Percentiles rank a stretch among this genome's conserved stretches.
Evolutionary conservation across 192 early-diverging fungal species (phyloP).

Genomic region (Lobosporangium transversale): DNA sequence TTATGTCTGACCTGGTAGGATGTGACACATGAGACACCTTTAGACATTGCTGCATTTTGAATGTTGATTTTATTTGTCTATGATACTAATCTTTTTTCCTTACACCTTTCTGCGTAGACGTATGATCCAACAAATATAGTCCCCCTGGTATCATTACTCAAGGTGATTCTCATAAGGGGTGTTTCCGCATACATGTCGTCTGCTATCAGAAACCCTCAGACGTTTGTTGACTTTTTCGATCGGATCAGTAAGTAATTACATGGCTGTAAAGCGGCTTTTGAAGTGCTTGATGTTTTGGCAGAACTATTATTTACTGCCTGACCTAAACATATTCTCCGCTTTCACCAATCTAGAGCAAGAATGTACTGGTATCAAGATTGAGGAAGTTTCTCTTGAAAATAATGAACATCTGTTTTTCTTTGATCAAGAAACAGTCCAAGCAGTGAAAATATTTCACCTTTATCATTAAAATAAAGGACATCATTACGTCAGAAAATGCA

Average conservation of each 20-base stretch:
- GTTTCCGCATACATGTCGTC: slow-evolving; percentile 49
- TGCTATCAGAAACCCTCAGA: slow-evolving; percentile 46
- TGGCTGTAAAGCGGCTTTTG: background rate
- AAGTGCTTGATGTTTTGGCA: too few species aligned
- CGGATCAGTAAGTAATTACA: slow-evolving; percentile 31
- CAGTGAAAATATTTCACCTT: slow-evolving; percentile 45
- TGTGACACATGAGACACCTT: too few species aligned
- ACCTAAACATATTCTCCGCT: too few species aligned
- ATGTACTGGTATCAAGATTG: slow-evolving; percentile 30
- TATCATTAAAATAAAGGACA: too few species aligned
- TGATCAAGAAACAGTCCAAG: slow-evolving; percentile 41
- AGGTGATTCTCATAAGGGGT: slow-evolving; percentile 37
- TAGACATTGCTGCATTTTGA: too few species aligned
- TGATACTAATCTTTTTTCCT: background rate
- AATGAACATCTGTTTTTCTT: slow-evolving; percentile 45
- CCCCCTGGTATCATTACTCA: slow-evolving; percentile 27
- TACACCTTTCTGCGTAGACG: slow-evolving; percentile 9
- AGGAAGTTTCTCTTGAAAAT: slow-evolving; percentile 22
- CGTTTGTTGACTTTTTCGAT: slow-evolving; percentile 44
- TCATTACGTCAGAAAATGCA: too few species aligned
- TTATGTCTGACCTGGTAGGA: slow-evolving; percentile 48
- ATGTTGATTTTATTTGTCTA: background rate
- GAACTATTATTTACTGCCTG: too few species aligned
- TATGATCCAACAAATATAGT: slow-evolving; percentile 49
- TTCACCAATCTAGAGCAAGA: slow-evolving; percentile 39